Conservation (phyloP, 1,284 basidiomycete genomes). For the Trichosporon sp. region DNA sequence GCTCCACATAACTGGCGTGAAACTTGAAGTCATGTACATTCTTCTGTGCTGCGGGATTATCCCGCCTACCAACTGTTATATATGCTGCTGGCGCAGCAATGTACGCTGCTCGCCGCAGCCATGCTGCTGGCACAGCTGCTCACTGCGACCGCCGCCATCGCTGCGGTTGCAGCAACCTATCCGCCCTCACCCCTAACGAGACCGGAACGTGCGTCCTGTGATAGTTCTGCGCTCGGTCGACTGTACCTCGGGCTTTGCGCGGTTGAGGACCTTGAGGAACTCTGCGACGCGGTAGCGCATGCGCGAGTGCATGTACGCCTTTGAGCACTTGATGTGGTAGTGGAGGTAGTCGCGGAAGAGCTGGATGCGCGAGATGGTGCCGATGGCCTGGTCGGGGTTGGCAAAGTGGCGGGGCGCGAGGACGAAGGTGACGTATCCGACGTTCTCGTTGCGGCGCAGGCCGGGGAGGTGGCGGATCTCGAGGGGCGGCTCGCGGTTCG, state of each 20-base stretch:
- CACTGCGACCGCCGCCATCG: neutral
- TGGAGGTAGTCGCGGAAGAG: constrained; percentile 97
- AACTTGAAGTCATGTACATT: neutral
- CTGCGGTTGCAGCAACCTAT: too few species aligned
- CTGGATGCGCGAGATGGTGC: constrained; percentile 91
- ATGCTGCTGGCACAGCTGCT: neutral
- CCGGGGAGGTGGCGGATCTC: constrained; percentile 85
- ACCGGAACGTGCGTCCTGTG: constrained; percentile 50
- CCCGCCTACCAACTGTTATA: neutral
- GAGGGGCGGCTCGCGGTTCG: constrained; percentile 88
- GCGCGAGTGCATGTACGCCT: constrained; percentile 98
- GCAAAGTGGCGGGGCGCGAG: constrained; percentile 94
- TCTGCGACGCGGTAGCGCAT: constrained; percentile 93
- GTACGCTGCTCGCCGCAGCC: neutral
- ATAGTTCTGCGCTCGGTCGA: constrained; percentile 79
- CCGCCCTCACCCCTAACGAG: constrained; percentile 23
- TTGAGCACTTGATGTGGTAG: constrained; percentile 98
- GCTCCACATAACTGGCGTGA: too few species aligned
- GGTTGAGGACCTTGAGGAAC: constrained; percentile 95
- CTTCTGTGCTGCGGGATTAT: neutral
- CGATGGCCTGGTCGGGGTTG: constrained; percentile 64
- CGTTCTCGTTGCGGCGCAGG: constrained; percentile 76
- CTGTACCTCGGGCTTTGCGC: constrained; percentile 89
- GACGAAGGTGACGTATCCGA: constrained; percentile 97
- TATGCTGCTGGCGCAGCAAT: neutral